Base-by-base conservation (phyloP, 2,329 filamentous ascomycete species). In the Colletotrichum kahawae region DNA sequence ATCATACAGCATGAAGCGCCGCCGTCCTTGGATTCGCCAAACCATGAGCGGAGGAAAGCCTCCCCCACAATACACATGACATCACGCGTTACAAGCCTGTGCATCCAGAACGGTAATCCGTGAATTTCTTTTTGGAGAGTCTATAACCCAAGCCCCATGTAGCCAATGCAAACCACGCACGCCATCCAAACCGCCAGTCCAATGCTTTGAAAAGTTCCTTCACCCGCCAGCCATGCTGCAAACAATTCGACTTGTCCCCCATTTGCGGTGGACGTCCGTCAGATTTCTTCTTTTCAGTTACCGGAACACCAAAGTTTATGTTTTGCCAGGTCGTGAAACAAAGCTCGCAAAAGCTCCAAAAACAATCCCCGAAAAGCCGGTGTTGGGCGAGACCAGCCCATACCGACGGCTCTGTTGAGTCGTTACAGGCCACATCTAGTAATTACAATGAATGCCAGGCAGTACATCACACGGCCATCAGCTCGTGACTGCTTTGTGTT, bases 111-210 rank as follows among this genome's bases (percentile, higher is more conserved):
- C 24, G 10, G 24, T 24, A 29, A 68, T 31, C 31, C 24, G 7
- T 48, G n/a, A 48, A 14, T 65, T 62, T 62, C 43, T 9, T 63
- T 67, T 75, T 71, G 62, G 38, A 74, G 68, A 75, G 63, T 75
- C 62, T 72, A 63, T 64, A 64, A 18, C 31, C 67, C 57, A 54
- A 56, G 12, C 27, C 38, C 59, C 31, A 51, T 62, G 29, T 21
- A 36, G 43, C 59, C 38, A 36, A 64, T 70, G 59, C 59, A 51
- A 38, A 64, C 29, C 67, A 64, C 59, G 27, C 57, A 36, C 67
- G 59, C 67, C 67, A 36, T n/a, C 59, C 67, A 64, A 31, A 38
- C 59, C 67, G 38, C 43, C 48, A 27, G 43, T 31, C 43, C 38
- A 70, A 70, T 70, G 67, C 67, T 51, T 51, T 70, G 16, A 70